Evolutionary conservation across 768 basidiomycete species (phyloP).

Genomic region (Calocera cornea): DNA sequence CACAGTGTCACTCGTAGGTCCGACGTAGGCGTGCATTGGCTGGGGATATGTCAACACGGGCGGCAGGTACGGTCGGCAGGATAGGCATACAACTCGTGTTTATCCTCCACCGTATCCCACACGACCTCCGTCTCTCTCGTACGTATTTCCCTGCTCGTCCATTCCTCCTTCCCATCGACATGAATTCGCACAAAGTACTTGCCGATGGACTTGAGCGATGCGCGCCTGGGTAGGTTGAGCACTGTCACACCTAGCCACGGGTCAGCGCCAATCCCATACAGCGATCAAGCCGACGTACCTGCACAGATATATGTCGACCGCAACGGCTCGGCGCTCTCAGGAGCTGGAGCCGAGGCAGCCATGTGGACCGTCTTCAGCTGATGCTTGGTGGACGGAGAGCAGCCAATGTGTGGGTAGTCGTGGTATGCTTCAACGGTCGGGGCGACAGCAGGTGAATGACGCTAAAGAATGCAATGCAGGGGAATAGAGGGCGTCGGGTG

Average conservation of each 20-base stretch:
- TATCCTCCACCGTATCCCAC: neutral
- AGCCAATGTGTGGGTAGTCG: too few relatives aligned
- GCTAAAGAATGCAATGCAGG: too few relatives aligned
- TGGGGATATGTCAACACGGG: neutral
- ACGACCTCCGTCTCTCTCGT: neutral
- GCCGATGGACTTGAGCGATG: neutral
- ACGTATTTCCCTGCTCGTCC: neutral
- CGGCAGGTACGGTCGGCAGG: too few relatives aligned
- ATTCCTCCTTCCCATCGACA: neutral
- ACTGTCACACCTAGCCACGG: neutral
- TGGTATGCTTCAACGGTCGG: too few relatives aligned
- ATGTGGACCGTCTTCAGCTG: too few relatives aligned
- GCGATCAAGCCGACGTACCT: neutral
- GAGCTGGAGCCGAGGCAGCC: too few relatives aligned
- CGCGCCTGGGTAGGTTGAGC: neutral
- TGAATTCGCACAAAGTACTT: neutral
- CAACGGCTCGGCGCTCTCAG: too few relatives aligned
- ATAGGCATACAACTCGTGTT: neutral
- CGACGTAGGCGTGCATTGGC: neutral
- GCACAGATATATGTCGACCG: neutral
- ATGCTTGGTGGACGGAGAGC: too few relatives aligned
- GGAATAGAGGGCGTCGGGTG: too few relatives aligned
- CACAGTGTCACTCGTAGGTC: neutral
- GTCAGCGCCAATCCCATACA: neutral
- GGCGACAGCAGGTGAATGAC: too few relatives aligned